Percentiles rank a stretch among this genome's conserved stretches.
These are phyloP conservation scores for Aotearoamyces nothofagi DNA, from an alignment of 2,329 filamentous ascomycete species.

Conservation along the genomic window DNA sequence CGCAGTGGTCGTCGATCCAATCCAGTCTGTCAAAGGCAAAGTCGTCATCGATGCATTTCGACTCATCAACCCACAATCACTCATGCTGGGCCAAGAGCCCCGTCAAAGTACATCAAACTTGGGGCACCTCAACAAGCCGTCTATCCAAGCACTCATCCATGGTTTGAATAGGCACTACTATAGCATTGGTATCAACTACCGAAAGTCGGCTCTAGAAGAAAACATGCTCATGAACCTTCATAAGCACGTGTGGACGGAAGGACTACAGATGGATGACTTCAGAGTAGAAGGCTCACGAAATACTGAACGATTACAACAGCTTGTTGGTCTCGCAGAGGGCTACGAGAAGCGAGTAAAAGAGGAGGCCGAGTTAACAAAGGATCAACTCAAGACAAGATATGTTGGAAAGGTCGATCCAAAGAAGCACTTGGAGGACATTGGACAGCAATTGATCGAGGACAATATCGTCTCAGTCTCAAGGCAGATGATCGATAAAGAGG, in stretches of 20 bases:
- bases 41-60: slow-evolving; percentile 99
- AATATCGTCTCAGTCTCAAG: slow-evolving; percentile 97
- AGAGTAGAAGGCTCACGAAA: slow-evolving; percentile 69
- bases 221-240: slow-evolving; percentile 99
- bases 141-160: slow-evolving; percentile 98
- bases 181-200: slow-evolving; percentile 95
- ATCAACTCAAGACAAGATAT: slow-evolving; percentile 96
- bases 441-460: slow-evolving; percentile 94
- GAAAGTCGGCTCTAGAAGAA: slow-evolving; percentile 94
- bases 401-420: slow-evolving; percentile 98
- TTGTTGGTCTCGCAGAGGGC: slow-evolving; percentile 81
- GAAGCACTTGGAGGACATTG: slow-evolving; percentile 96
- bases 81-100: slow-evolving; percentile 96
- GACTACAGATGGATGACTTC: slow-evolving; percentile 94
- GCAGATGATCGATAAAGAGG: slow-evolving; percentile 99
- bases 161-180: slow-evolving; percentile 98
- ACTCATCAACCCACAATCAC: slow-evolving; percentile 90
- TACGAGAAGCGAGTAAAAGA: slow-evolving; percentile 99
- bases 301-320: slow-evolving; percentile 72
- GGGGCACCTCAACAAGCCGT: slow-evolving; percentile 96
- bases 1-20: slow-evolving; percentile 94
- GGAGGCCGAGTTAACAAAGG: slow-evolving; percentile 92
- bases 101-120: slow-evolving; percentile 96
- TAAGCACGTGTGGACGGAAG: slow-evolving; percentile 99
- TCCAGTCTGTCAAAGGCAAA: slow-evolving; percentile 98